Percentiles rank a stretch among this genome's conserved stretches.
These are phyloP conservation scores for Metroxylon sagu DNA, from an alignment of 176 grass and related monocot genomes.

Conservation along the genomic window DNA sequence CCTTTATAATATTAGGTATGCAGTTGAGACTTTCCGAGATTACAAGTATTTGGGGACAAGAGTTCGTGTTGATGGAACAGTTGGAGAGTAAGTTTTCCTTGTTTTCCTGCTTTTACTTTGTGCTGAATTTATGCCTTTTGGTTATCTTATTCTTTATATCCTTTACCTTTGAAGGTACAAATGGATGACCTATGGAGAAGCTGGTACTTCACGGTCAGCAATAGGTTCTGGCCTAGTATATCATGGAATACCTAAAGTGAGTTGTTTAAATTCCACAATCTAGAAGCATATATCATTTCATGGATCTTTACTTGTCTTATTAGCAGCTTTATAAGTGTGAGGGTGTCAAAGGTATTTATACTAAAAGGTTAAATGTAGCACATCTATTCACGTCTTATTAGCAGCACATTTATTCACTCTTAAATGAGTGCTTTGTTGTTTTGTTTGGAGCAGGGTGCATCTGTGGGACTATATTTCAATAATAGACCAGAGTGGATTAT, in stretches of 20 bases:
- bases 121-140: no score
- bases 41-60: constrained; percentile 88
- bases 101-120: constrained; percentile 1
- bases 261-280: constrained; percentile 8
- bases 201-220: constrained; percentile 47
- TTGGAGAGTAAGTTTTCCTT: constrained; percentile 77
- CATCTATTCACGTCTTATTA: no score
- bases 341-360: no score
- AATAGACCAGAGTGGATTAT: constrained; percentile 91
- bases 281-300: no score
- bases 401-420: no score
- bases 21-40: constrained; percentile 76
- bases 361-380: no score
- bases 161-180: constrained; percentile 50
- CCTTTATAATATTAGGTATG: constrained; percentile 31
- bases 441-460: constrained; percentile 52
- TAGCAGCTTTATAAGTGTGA: no score
- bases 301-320: no score
- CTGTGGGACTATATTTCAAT: constrained; percentile 91
- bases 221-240: constrained; percentile 84
- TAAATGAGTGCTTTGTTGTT: constrained; percentile 9
- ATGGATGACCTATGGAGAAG: constrained; percentile 98
- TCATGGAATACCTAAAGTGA: constrained; percentile 77
- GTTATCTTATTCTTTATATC: no score
- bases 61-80: constrained; percentile 54